phyloP scores from a whole-genome alignment of 225 moss, liverwort and hornwort genomes.

The Rhytidiadelphus loreus region DNA sequence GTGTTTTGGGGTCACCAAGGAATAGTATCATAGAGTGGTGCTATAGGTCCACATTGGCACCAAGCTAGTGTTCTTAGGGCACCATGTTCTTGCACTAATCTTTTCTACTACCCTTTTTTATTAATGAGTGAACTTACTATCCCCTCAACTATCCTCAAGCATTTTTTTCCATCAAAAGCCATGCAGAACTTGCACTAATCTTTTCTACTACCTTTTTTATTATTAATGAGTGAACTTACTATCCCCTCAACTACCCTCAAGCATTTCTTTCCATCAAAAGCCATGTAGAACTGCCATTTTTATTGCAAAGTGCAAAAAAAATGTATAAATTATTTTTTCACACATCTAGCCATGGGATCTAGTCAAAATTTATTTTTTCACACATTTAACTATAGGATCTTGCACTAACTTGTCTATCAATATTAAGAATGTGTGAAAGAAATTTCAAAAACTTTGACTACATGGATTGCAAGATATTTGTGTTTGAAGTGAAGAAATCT shows the following conservation, averaged over 20 bases:
- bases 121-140: too few species aligned
- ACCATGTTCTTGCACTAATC: background rate
- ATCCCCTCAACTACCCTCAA: fast-evolving
- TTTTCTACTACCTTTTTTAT: too few species aligned
- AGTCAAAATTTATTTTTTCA: too few species aligned
- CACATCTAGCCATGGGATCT: too few species aligned
- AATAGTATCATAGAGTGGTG: background rate
- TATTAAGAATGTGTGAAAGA: background rate
- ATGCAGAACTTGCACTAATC: too few species aligned
- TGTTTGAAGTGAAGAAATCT: background rate
- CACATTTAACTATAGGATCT: background rate
- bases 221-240: too few species aligned
- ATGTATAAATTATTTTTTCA: background rate
- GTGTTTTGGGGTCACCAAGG: fast-evolving
- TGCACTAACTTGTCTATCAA: too few species aligned
- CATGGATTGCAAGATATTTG: background rate
- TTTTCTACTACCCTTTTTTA: background rate
- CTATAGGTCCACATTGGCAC: background rate
- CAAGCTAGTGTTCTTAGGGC: background rate
- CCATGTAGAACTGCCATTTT: background rate
- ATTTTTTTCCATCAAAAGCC: background rate
- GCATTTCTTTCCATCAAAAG: background rate
- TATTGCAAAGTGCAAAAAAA: background rate
- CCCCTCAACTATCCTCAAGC: fast-evolving
- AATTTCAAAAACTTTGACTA: background rate